Base-by-base conservation (phyloP, 2,329 filamentous ascomycete species). In the Colletotrichum tanaceti region DNA sequence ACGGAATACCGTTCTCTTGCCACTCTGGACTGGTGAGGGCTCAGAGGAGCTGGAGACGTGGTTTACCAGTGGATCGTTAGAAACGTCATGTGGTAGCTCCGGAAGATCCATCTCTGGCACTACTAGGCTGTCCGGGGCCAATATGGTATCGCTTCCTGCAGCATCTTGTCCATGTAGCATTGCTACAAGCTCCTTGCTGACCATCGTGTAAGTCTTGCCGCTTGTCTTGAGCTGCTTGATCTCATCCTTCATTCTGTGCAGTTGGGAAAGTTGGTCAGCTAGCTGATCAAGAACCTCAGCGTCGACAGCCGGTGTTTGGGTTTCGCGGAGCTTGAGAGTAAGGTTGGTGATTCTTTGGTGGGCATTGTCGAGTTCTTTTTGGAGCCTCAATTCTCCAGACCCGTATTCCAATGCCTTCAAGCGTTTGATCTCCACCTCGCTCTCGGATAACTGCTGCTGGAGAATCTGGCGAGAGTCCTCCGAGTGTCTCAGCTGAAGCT, bases 271-370 rank as follows among this genome's bases (percentile, higher is more conserved):
- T 16, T 69, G 53, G n/a, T 64, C 44, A 32, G 54, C 50, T 14
- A 58, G 35, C 32, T 63, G 62, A n/a, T 46, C 24, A 18, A 54
- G 5, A 9, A 60, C 14, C 1, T 10, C 28, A 24, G 28, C 28
- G 7, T 13, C 14, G 32, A 49, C 13, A 43, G 43, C 22, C 16
- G 54, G 16, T 14, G 20, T 28, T 18, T 58, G 57, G n/a, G 46
- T 41, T n/a, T 58, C 60, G 7, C 59, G 63, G 14, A 71, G 35
- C 49, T 63, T 70, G 16, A 68, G 41, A 14, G 68, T 65, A 1
- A 71, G 68, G 24, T 70, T 71, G 18, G 39, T 46, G 24, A 70
- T 59, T 13, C 68, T 66, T 49, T 71, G 68, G 10, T 68, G 44
- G 3, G 70, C 57, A 52, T 44, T 39, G 1, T 58, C 41, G n/a